These are phyloP conservation scores for Yamadazyma sp. DNA, from an alignment of 805 yeast species.

Conservation along the genomic window DNA sequence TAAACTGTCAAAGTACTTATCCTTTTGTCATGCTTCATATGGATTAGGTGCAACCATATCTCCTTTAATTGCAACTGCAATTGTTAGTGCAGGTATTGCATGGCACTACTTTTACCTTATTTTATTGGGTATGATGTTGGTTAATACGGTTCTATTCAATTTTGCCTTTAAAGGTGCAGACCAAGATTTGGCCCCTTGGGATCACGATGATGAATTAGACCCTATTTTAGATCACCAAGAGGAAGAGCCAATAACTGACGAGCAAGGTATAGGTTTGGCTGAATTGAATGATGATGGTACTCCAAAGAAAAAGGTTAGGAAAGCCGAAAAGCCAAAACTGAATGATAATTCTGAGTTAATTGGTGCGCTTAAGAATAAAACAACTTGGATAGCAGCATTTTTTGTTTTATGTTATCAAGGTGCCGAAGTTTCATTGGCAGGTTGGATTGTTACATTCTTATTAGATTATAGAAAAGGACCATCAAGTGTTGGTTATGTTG, in stretches of 20 bases:
- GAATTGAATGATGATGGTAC: not conserved
- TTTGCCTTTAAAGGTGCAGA: slow-evolving; percentile 50
- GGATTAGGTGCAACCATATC: slow-evolving; percentile 72
- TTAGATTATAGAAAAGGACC: slow-evolving; percentile 51
- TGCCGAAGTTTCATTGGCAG: slow-evolving; percentile 64
- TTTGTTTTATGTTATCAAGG: slow-evolving; percentile 66
- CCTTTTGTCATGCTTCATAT: slow-evolving; percentile 63
- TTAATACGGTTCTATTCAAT: slow-evolving; percentile 30
- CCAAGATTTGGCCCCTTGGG: slow-evolving; percentile 40
- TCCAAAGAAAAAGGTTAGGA: not conserved
- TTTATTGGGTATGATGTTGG: slow-evolving; percentile 36
- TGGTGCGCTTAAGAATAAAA: slow-evolving; percentile 35
- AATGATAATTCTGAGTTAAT: slow-evolving; percentile 13
- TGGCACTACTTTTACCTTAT: slow-evolving; percentile 59
- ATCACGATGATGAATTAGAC: slow-evolving; percentile 14
- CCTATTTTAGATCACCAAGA: not conserved
- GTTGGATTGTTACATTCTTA: slow-evolving; percentile 70
- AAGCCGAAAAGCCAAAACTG: not conserved
- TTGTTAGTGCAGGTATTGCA: slow-evolving; percentile 45
- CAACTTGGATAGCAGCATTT: slow-evolving; percentile 48
- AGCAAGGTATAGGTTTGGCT: slow-evolving; percentile 5
- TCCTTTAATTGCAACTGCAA: slow-evolving; percentile 60
- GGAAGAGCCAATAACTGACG: slow-evolving; percentile 1
- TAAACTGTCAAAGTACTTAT: slow-evolving; percentile 56
- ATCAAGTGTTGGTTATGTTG: slow-evolving; percentile 54